Evolutionary conservation across 169 alveolate species (phyloP), one percentile per base, ranked within the genome.

Genomic region (Cyclospora cayetanensis): DNA sequence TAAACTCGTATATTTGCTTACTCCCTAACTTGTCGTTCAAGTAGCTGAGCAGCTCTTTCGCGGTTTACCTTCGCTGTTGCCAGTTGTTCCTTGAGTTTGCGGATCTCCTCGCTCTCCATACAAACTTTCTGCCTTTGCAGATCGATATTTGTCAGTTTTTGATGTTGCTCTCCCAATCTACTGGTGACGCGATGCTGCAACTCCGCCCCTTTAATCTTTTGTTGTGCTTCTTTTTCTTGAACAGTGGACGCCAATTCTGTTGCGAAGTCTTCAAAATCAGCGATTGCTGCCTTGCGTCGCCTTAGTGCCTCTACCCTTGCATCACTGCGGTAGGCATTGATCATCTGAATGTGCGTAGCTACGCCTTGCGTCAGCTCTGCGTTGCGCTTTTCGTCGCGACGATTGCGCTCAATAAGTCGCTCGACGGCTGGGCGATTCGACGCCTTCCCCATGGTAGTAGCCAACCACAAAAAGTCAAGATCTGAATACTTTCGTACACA

Each of bases 41-140:
- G 90, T 27, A 94, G 52, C 89, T 94, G 95, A 34, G 96, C 96
- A 15, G 95, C 93, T 43, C 96, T 52, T 77, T 94, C 96, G 60
- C 90, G 91, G 90, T 82, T 94, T 29, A 92, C 94, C 43, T 84
- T 43, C 9, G 96, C 96, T n/a, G 93, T 60, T 37, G 63, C 80
- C 55, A 94, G 93, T 91, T 94, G 91, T 50, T 92, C 93, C 60
- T 74, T 76, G 35, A 94, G 88, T 55, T 82, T 50, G 53, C 93
- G 85, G 7, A 89, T 82, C 90, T 89, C 93, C 27, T 89, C 93
- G 27, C 93, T 89, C 60, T 76, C 93, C 27, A 46, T 43, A 70
- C 93, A 89, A 2, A 89, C 20, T 35, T 83, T 42, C 88, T 60
- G 82, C 37, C 53, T 89, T 43, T 76, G 84, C 1, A 39, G 60